phyloP scores from a whole-genome alignment of 176 grass and related monocot species.

The Carex scoparia region DNA sequence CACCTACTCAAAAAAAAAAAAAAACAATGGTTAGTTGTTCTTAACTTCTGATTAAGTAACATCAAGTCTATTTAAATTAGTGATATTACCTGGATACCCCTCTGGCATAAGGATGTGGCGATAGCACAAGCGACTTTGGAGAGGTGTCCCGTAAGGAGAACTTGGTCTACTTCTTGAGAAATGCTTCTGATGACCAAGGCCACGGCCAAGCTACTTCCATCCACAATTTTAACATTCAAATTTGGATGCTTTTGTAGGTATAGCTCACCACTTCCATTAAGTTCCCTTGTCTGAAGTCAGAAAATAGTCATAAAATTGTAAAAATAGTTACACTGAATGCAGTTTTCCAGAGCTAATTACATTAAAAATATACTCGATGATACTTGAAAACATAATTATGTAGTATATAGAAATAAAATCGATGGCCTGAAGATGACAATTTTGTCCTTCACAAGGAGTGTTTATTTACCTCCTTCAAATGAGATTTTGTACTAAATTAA shows the following conservation, averaged over 20 bases:
- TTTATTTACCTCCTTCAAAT: background rate
- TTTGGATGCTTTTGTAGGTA: slow-evolving; percentile 81
- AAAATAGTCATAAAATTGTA: background rate
- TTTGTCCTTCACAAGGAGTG: background rate
- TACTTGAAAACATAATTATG: background rate
- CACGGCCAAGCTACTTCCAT: slow-evolving; percentile 82
- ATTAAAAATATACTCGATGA: background rate
- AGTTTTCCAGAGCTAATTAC: background rate
- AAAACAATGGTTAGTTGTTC: background rate
- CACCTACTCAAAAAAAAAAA: slow-evolving; percentile 41
- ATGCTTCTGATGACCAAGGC: slow-evolving; percentile 58
- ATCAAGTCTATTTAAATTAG: background rate
- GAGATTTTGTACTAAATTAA: background rate
- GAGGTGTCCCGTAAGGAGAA: slow-evolving; percentile 53
- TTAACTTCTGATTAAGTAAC: background rate
- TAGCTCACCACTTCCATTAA: slow-evolving; percentile 59
- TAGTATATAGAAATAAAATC: background rate
- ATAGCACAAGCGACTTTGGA: slow-evolving; percentile 56
- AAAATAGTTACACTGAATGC: background rate
- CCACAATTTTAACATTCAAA: slow-evolving; percentile 63
- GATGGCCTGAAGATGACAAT: background rate
- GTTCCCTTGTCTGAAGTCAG: slow-evolving; percentile 43
- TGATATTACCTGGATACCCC: slow-evolving; percentile 53
- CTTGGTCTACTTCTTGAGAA: slow-evolving; percentile 48
- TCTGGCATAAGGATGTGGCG: slow-evolving; percentile 56